Evolutionary conservation across 257 asterid species (phyloP).

Genomic region (Solanum tarijense): DNA sequence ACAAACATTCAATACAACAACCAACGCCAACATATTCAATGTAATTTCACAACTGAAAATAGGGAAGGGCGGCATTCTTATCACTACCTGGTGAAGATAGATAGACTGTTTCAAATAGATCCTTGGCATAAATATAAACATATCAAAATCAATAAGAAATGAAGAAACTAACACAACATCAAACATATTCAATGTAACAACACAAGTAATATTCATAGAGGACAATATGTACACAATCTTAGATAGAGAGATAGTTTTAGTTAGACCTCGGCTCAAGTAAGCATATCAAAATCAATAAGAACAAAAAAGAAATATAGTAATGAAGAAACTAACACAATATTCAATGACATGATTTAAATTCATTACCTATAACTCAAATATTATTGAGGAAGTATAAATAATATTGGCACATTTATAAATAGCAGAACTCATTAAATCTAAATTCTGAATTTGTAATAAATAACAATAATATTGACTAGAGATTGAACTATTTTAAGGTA

Average conservation of each 20-base stretch:
- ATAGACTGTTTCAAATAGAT: too few species aligned
- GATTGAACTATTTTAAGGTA: not conserved
- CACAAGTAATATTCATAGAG: too few species aligned
- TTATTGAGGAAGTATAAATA: not conserved
- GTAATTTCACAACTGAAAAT: too few species aligned
- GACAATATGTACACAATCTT: too few species aligned
- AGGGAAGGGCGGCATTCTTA: too few species aligned
- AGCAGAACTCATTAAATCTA: not conserved
- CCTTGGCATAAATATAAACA: not conserved
- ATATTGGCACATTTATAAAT: not conserved
- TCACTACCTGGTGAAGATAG: too few species aligned
- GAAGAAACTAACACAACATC: not conserved
- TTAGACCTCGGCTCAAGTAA: not conserved
- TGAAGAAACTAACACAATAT: not conserved
- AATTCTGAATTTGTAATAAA: too few species aligned
- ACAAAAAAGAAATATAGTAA: not conserved
- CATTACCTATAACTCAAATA: not conserved
- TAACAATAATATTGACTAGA: not conserved
- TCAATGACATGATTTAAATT: not conserved
- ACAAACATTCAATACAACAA: not conserved
- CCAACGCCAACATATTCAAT: not conserved
- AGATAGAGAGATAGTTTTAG: accelerated
- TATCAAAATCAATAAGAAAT: not conserved
- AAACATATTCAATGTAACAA: not conserved
- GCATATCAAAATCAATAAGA: not conserved